These are phyloP conservation scores for Ehretia macrophylla DNA, from an alignment of 257 asterid genomes.

Conservation along the genomic window DNA sequence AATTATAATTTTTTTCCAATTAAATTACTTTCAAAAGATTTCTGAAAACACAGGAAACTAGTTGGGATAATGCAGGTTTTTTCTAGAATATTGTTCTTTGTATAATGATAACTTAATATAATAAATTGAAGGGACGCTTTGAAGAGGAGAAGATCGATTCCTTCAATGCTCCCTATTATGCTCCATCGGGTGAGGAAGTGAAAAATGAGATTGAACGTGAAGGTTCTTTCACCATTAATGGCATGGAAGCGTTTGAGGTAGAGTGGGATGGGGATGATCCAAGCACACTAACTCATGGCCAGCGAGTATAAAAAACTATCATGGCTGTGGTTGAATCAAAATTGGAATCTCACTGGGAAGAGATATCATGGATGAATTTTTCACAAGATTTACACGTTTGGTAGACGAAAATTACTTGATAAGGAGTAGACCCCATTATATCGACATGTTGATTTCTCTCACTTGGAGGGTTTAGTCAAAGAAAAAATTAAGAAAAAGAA, in stretches of 20 bases:
- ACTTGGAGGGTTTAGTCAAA: slow-evolving; percentile 20
- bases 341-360: slow-evolving; percentile 43
- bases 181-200: slow-evolving; percentile 53
- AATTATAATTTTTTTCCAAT: too few species aligned
- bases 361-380: slow-evolving; percentile 45
- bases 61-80: too few species aligned
- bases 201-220: slow-evolving; percentile 29
- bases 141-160: slow-evolving; percentile 40
- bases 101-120: too few species aligned
- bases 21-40: too few species aligned
- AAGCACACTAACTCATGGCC: slow-evolving; percentile 25
- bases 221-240: slow-evolving; percentile 38
- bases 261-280: slow-evolving; percentile 41
- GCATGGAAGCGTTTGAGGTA: slow-evolving; percentile 29
- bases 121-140: slow-evolving; percentile 29
- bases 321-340: slow-evolving; percentile 72
- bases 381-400: slow-evolving; percentile 28
- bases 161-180: slow-evolving; percentile 63
- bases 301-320: slow-evolving; percentile 31
- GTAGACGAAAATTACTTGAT: slow-evolving; percentile 35
- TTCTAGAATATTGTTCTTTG: too few species aligned
- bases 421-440: slow-evolving; percentile 24
- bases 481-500: too few species aligned
- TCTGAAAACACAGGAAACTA: too few species aligned
- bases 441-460: slow-evolving; percentile 44